A percentile compares a stretch with the other conserved stretches of the same genome.
These are phyloP conservation scores for Tetragonia tetragonoides DNA, from an alignment of 148 eudicot species.

Conservation along the genomic window DNA sequence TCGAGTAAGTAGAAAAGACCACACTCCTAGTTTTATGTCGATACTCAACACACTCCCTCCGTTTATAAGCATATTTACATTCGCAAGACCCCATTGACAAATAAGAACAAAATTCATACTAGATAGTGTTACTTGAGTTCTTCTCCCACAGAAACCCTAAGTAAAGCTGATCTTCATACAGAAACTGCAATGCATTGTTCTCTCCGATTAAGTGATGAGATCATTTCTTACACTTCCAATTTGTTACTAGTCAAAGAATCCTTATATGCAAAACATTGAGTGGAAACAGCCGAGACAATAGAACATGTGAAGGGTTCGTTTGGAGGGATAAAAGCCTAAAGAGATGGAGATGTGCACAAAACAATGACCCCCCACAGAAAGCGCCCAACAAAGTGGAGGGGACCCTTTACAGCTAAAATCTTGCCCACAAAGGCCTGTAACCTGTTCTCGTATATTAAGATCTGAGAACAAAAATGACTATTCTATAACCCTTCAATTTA, in stretches of 20 bases:
- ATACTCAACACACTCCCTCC: too few relatives aligned
- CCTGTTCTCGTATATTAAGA: background rate
- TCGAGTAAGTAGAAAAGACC: too few relatives aligned
- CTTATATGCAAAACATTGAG: background rate
- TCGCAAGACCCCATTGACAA: too few relatives aligned
- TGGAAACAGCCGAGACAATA: background rate
- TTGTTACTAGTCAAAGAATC: background rate
- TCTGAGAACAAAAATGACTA: background rate
- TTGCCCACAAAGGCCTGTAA: background rate
- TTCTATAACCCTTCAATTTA: too few relatives aligned
- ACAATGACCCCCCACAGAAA: background rate
- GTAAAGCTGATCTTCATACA: too few relatives aligned
- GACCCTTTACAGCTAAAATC: constrained; percentile 17
- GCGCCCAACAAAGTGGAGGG: background rate
- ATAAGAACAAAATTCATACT: too few relatives aligned
- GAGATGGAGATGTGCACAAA: background rate
- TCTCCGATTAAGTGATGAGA: too few relatives aligned
- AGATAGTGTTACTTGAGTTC: too few relatives aligned
- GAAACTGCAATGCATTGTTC: too few relatives aligned
- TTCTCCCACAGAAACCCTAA: too few relatives aligned
- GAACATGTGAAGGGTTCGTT: background rate
- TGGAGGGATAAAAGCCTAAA: background rate
- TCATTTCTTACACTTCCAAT: background rate
- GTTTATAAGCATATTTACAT: too few relatives aligned
- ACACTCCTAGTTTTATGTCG: too few relatives aligned